Conservation (phyloP, 768 basidiomycete genomes). For the Leccinum incarnatum region DNA sequence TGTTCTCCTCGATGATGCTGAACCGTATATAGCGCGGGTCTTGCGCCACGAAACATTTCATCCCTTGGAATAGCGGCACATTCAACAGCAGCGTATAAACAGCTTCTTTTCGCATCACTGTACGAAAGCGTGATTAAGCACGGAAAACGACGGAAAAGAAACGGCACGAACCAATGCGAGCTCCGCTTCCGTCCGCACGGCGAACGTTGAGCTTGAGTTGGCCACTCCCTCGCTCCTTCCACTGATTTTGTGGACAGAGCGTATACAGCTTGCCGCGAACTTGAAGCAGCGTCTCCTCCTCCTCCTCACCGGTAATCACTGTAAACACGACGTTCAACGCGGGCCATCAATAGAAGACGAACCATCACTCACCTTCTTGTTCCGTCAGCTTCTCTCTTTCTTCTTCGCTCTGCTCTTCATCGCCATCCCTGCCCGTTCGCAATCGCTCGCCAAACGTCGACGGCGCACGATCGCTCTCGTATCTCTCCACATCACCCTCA, state of each 20-base stretch:
- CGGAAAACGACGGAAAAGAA: background rate
- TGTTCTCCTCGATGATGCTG: constrained; percentile 63
- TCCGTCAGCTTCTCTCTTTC: constrained; percentile 50
- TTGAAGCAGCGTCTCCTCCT: constrained; percentile 73
- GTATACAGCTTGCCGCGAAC: constrained; percentile 74
- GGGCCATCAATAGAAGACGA: background rate
- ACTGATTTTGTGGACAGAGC: constrained; percentile 54
- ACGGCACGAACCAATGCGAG: constrained; percentile 54
- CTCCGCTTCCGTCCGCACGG: constrained; percentile 60
- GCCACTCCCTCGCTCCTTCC: constrained; percentile 80
- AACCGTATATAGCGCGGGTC: constrained; percentile 80
- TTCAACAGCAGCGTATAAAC: constrained; percentile 74
- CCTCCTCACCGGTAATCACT: constrained; percentile 81
- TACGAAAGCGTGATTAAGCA: constrained; percentile 10
- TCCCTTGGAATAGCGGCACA: constrained; percentile 72
- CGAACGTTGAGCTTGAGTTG: constrained; percentile 66
- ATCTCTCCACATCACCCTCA: constrained; percentile 37
- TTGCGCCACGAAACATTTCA: constrained; percentile 69
- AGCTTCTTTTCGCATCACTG: constrained; percentile 87
- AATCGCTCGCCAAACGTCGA: constrained; percentile 62
- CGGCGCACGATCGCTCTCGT: constrained; percentile 32
- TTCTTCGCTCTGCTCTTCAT: constrained; percentile 47
- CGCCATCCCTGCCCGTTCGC: constrained; percentile 59
- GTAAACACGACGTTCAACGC: constrained; percentile 3
- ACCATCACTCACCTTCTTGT: constrained; percentile 55